A percentile compares a stretch with the other conserved stretches of the same genome.
phyloP scores from a whole-genome alignment of 2,329 filamentous ascomycete genomes.

The Aspergillus arachidicola region DNA sequence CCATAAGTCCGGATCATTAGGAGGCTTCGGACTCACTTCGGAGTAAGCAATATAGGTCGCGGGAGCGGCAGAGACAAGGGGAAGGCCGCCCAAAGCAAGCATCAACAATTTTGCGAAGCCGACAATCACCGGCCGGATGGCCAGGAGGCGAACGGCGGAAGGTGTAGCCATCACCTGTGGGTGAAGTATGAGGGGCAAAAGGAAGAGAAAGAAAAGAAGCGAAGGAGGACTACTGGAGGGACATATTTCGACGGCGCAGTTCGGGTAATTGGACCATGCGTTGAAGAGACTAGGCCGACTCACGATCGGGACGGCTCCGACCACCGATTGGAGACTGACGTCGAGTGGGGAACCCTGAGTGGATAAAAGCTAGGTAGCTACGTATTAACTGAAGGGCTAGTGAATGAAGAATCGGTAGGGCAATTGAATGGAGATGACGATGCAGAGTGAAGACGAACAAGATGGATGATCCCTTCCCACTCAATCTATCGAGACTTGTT shows the following conservation, averaged over 20 bases:
- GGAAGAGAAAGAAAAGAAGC: conserved; percentile 8
- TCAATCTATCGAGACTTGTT: not conserved
- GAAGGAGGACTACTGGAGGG: conserved; percentile 9
- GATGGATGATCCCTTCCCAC: not conserved
- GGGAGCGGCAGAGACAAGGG: conserved; percentile 44
- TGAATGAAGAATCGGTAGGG: not conserved
- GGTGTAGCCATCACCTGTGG: conserved; percentile 31
- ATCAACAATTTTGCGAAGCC: conserved; percentile 46
- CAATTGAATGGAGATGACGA: not conserved
- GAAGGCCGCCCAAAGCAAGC: conserved; percentile 40
- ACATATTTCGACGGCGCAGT: conserved; percentile 14
- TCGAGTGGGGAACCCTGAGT: not conserved
- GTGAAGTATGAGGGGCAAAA: conserved; percentile 6
- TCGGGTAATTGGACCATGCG: conserved; percentile 4
- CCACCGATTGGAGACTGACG: conserved; percentile 5
- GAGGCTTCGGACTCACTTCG: conserved; percentile 52
- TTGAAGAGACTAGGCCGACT: not conserved
- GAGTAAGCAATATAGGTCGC: conserved; percentile 20
- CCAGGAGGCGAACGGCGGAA: conserved; percentile 34
- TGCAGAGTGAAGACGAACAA: not conserved
- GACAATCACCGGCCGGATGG: conserved; percentile 42
- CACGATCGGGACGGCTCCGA: conserved; percentile 3
- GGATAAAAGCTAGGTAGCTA: not conserved
- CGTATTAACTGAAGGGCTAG: not conserved
- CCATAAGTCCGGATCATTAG: conserved; percentile 70